These are phyloP conservation scores for Salix suchowensis DNA, from an alignment of 345 rosid genomes.

Conservation along the genomic window DNA sequence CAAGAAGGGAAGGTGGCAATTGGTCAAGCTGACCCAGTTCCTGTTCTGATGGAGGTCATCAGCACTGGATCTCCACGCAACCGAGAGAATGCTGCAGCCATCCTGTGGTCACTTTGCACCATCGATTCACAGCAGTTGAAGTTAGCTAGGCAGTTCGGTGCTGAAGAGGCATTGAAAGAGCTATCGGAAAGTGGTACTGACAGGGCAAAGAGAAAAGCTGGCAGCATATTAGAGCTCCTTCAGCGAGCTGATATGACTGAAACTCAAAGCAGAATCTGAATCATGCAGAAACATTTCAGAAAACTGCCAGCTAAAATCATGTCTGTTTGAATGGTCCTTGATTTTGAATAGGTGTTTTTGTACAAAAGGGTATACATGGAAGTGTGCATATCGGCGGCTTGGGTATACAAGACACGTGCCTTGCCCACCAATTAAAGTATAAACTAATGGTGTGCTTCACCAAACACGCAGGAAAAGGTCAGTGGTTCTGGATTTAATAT, in stretches of 20 bases:
- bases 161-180: conserved; percentile 73
- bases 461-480: background rate
- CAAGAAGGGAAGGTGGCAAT: conserved; percentile 84
- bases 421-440: background rate
- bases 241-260: conserved; percentile 40
- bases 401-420: background rate
- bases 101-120: conserved; percentile 73
- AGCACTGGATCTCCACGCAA: conserved; percentile 89
- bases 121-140: conserved; percentile 63
- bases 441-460: background rate
- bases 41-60: conserved; percentile 67
- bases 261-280: conserved; percentile 18
- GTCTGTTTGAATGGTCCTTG: background rate
- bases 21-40: conserved; percentile 65
- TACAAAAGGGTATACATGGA: background rate
- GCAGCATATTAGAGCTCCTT: conserved; percentile 63
- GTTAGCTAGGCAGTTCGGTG: conserved; percentile 60
- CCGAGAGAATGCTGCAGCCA: conserved; percentile 84
- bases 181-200: conserved; percentile 82
- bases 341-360: background rate
- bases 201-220: conserved; percentile 96
- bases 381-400: background rate
- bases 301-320: background rate
- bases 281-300: background rate
- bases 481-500: too few relatives aligned